phyloP scores from a whole-genome alignment of 805 yeast genomes.

The Candida sphagnicola region DNA sequence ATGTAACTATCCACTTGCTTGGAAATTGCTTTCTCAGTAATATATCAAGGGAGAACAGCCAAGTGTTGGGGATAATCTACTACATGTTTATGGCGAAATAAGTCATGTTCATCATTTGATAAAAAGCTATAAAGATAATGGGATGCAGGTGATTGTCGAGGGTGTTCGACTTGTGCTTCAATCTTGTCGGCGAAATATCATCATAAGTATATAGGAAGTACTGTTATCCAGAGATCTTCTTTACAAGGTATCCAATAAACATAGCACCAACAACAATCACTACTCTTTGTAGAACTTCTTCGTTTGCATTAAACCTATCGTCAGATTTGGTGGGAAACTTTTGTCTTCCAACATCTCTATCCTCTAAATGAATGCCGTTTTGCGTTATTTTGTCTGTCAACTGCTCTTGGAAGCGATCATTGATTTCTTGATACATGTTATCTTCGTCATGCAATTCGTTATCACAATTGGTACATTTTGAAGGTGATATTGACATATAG shows the following conservation, averaged over 20 bases:
- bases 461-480: background rate
- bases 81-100: too few relatives aligned
- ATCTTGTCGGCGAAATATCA: too few relatives aligned
- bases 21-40: too few relatives aligned
- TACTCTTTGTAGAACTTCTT: conserved; percentile 2
- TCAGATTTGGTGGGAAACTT: conserved; percentile 3
- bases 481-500: background rate
- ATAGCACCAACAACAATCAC: conserved; percentile 3
- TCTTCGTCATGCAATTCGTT: background rate
- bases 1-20: too few relatives aligned
- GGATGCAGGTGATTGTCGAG: too few relatives aligned
- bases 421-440: background rate
- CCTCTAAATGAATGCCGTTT: background rate
- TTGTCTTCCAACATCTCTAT: background rate
- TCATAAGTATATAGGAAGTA: too few relatives aligned
- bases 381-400: background rate
- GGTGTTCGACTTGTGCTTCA: too few relatives aligned
- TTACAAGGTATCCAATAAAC: conserved; percentile 4
- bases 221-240: conserved; percentile 3
- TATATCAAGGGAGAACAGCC: too few relatives aligned
- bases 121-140: too few relatives aligned
- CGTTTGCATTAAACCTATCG: conserved; percentile 4
- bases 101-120: too few relatives aligned
- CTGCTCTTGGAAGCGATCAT: background rate
- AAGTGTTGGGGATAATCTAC: too few relatives aligned